A percentile compares a stretch with the other conserved stretches of the same genome.
These are phyloP conservation scores for Sugiyamaella grinbergsii DNA, from an alignment of 1,139 yeast genomes.

Conservation along the genomic window DNA sequence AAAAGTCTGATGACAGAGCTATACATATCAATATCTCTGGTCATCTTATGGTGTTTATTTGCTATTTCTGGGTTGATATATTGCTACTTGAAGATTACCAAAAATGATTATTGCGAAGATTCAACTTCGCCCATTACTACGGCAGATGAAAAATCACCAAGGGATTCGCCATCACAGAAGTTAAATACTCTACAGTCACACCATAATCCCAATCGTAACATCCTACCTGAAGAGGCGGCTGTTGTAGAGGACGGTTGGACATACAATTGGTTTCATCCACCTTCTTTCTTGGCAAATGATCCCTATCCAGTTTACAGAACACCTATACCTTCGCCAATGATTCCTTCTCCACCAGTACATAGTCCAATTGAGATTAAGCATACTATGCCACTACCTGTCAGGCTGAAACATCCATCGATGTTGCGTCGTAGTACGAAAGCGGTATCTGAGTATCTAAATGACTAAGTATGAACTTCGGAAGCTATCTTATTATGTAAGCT, in stretches of 20 bases:
- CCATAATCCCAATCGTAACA: background rate
- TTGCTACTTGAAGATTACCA: conserved; percentile 22
- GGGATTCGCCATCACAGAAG: background rate
- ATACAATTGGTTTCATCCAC: conserved; percentile 21
- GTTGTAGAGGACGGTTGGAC: conserved; percentile 20
- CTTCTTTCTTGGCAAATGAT: conserved; percentile 19
- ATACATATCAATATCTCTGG: conserved; percentile 30
- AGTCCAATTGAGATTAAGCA: conserved; percentile 7
- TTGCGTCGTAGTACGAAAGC: conserved; percentile 16
- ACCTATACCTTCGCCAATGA: conserved; percentile 10
- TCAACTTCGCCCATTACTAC: background rate
- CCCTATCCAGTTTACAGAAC: conserved; percentile 8
- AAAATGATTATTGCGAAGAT: background rate
- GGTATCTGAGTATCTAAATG: conserved; percentile 6
- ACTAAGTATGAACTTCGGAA: background rate
- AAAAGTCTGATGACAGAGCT: conserved; percentile 31
- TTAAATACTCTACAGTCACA: background rate
- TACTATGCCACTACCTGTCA: conserved; percentile 12
- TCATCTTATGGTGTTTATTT: conserved; percentile 33
- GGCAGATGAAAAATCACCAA: background rate
- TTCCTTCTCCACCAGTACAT: conserved; percentile 11
- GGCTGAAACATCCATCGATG: conserved; percentile 14
- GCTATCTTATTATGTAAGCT: background rate
- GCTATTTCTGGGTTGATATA: conserved; percentile 31
- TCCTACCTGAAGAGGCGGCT: background rate